Base-by-base conservation (phyloP, 805 yeast species). In the Teunomyces aglyptinius region DNA sequence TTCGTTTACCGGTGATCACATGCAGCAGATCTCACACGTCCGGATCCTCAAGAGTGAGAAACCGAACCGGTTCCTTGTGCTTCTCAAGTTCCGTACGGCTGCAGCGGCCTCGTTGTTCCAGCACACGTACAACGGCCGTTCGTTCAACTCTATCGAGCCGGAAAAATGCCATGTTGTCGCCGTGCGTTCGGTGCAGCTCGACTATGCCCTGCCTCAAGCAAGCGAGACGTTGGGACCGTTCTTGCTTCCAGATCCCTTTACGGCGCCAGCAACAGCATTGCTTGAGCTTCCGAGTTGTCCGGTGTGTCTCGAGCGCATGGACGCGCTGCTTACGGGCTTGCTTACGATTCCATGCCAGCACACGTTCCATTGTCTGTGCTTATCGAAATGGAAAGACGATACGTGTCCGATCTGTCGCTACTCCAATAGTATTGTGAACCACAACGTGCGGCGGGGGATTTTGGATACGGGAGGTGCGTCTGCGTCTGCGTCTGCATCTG, bases 331-430 rank as follows among this genome's bases (percentile, higher is more conserved):
- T 3, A 82, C 96, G 0, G 97, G 97, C 0, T 70, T 90, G 8
- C 67, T 89, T 5, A 91, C 97, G 0, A 90, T 88, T 28, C 90
- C 94, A 2, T 91, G 97, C 52, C 96, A 89, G 60, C 97, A 90
- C 61, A 88, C 96, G 0, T 90, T 89, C 64, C 97, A 90, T 63
- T 90, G 96, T 54, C 86, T 80, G 54, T 91, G 97, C 60, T 71
- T 90, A 43, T 82, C 89, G 39, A 86, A 85, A 63, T 90, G 97
- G 97, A 80, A 80, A 47, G 96, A 89, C 60, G 94, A 89, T 49
- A 80, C 87, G 22, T 90, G 97, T 60, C 97, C 97, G 0, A 91
- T 90, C 2, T 90, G 97, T 59, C 71, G 97, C 34, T 88, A 88
- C 57, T 82, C 96, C 1, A 85, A 69, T 46, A 65, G 60, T 44